These are phyloP conservation scores for Aspergillus heteromorphus DNA, from an alignment of 495 filamentous ascomycete species.

Conservation along the genomic window DNA sequence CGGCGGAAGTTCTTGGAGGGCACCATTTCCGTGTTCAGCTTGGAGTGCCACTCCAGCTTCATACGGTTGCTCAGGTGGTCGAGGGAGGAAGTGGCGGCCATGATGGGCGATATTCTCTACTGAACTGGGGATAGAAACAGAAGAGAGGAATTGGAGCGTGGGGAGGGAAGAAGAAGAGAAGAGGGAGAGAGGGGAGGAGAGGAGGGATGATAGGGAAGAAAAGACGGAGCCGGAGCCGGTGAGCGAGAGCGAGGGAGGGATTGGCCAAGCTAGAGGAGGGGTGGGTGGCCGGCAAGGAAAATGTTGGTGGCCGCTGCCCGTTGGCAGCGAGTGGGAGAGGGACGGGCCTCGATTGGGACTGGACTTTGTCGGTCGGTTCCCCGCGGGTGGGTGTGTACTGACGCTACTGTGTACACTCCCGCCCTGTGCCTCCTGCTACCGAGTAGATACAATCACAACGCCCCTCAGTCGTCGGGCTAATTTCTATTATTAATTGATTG, in stretches of 20 bases:
- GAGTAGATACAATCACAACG: neutral
- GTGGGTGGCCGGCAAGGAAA: conserved; percentile 31
- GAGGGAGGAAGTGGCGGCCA: conserved; percentile 54
- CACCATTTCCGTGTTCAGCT: conserved; percentile 71
- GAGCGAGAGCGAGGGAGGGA: conserved; percentile 11
- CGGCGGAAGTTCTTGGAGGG: conserved; percentile 85
- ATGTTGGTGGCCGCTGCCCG: conserved; percentile 34
- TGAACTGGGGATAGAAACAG: conserved; percentile 5
- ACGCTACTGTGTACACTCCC: neutral
- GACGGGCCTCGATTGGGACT: neutral
- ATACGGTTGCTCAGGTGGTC: conserved; percentile 77
- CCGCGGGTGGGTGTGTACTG: conserved; percentile 7
- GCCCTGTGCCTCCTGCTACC: neutral
- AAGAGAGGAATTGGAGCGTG: conserved; percentile 14
- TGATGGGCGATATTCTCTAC: conserved; percentile 27
- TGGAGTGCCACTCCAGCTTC: conserved; percentile 87
- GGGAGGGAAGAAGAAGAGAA: conserved; percentile 14
- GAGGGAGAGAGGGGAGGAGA: conserved; percentile 19
- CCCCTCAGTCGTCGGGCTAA: neutral
- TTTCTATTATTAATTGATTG: conserved; percentile 1
- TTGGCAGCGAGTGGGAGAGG: neutral
- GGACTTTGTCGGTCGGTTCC: conserved; percentile 15
- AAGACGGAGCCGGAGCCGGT: conserved; percentile 17
- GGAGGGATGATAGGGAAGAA: conserved; percentile 12
- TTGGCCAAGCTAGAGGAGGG: conserved; percentile 7